Evolutionary conservation across 176 grass and related monocot genomes (phyloP), one percentile per base, ranked within the genome.

Genomic region (Oryza meridionalis): DNA sequence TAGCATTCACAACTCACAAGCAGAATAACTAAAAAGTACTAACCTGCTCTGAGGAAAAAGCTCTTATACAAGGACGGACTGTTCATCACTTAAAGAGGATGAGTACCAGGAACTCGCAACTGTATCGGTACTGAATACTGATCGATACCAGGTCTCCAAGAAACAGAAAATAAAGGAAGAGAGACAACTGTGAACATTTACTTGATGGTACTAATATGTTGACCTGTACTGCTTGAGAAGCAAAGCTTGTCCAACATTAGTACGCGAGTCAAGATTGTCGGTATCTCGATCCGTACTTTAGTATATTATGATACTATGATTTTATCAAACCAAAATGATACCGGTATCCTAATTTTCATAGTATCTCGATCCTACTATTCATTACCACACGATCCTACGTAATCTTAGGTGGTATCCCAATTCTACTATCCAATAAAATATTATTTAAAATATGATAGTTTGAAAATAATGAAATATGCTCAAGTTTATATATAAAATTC

Each of bases 1-100:
- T 9, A 62, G 58, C 58, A 24, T 22, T 24, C 58, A 62, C 17
- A 17, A 62, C 7, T 24, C 58, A 62, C 58, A 86, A 63, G 69
- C 37, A 67, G 11, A 82, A 69, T 15, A 67, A 61, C 67, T 2
- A 69, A 83, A 86, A 46, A 42, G 16, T 19, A 55, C 10, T 13
- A 59, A 47, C 17, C 25, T 77, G 32, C 72, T 22, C 78, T 33
- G 7, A 7, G 19, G 17, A 65, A 70, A 65, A 47, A 21, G 16
- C 19, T 9, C 53, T 22, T 58, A 35, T 33, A 13, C 1, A n/a
- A 69, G 27, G 14, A 62, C 3, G 58, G 66, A 73, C 58, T 53
- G 44, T 65, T 58, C 27, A 14, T 44, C 5, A 35, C n/a, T 6
- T 6, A 73, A 80, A 12, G 13, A 43, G 40, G 59, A 16, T 14